These are phyloP conservation scores for Magnaporthales sp. DNA, from an alignment of 2,329 filamentous ascomycete species.

Conservation along the genomic window DNA sequence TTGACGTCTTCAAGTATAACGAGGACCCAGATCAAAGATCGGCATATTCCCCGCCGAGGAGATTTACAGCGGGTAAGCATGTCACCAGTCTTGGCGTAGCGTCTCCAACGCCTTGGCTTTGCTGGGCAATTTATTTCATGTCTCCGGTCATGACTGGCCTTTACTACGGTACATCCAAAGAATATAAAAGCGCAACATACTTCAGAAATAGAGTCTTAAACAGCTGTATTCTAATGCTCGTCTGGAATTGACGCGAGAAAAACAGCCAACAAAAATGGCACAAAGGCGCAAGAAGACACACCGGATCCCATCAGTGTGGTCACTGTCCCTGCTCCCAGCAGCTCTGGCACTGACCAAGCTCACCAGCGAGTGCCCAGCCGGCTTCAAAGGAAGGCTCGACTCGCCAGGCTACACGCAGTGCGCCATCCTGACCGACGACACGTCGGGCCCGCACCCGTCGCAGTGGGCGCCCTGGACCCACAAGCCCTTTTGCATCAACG, in stretches of 20 bases:
- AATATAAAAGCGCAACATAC: neutral
- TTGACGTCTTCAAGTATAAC: neutral
- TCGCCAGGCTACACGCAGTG: constrained; percentile 3
- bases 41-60: neutral
- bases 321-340: neutral
- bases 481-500: constrained; percentile 13
- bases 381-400: constrained; percentile 2
- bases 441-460: neutral
- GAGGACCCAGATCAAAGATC: neutral
- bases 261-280: neutral
- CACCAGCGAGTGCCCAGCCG: neutral
- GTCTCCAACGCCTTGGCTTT: neutral
- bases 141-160: neutral
- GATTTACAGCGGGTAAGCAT: neutral
- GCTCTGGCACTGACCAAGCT: neutral
- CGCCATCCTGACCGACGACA: constrained; percentile 49
- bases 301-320: neutral
- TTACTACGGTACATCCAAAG: neutral
- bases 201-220: neutral
- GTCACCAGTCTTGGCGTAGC: neutral
- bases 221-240: neutral
- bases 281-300: neutral
- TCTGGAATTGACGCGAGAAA: neutral
- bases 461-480: constrained; percentile 18
- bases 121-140: neutral